Evolutionary conservation across 2,329 filamentous ascomycete species (phyloP).

Genomic region (Fusarium tanahbumbuense): DNA sequence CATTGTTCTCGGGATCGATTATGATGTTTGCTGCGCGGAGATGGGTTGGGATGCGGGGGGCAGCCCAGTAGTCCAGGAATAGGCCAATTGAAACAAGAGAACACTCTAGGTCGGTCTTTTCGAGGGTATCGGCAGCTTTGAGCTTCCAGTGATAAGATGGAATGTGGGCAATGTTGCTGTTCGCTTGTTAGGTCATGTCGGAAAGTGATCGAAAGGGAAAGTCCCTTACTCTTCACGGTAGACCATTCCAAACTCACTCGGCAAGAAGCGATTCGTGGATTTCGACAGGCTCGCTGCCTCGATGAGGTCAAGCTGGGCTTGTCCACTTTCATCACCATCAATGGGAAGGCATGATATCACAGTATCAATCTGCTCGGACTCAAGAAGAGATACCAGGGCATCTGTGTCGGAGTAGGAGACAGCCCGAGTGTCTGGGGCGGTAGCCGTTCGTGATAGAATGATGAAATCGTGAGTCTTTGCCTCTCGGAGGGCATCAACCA

Average conservation of each 20-base stretch:
- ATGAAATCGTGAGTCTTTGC: neutral
- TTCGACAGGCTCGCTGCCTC: neutral
- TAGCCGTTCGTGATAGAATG: neutral
- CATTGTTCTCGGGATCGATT: neutral
- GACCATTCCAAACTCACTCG: constrained; percentile 2
- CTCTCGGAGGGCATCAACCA: neutral
- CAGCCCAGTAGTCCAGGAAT: neutral
- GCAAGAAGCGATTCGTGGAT: neutral
- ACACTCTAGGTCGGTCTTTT: neutral
- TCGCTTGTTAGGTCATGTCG: neutral
- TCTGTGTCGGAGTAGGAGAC: neutral
- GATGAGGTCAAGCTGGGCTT: constrained; percentile 7
- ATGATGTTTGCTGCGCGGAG: neutral
- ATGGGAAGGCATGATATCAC: neutral
- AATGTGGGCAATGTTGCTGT: neutral
- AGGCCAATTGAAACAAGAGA: neutral
- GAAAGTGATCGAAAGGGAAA: fast-evolving
- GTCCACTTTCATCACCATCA: neutral
- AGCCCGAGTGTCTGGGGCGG: fast-evolving
- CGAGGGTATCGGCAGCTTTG: neutral
- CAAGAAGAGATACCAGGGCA: neutral
- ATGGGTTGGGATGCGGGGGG: neutral
- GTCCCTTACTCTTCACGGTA: neutral
- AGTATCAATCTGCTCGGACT: neutral
- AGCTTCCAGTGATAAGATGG: constrained; percentile 2